phyloP scores from a whole-genome alignment of 2,329 filamentous ascomycete species.

The Ophiobolus disseminans region DNA sequence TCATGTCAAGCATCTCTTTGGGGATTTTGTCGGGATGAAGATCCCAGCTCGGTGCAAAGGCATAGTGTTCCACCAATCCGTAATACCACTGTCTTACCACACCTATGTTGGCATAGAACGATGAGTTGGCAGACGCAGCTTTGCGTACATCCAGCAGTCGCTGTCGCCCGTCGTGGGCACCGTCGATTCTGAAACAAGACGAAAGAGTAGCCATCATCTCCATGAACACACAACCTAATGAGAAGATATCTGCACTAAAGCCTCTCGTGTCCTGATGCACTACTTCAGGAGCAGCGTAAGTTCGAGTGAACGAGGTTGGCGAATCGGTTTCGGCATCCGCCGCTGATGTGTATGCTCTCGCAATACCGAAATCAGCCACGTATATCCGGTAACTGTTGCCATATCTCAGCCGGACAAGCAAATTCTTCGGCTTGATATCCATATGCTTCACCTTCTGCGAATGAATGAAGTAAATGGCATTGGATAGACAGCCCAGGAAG shows the following conservation, averaged over 20 bases:
- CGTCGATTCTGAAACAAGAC: no score
- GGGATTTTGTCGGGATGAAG: no score
- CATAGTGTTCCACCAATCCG: not conserved
- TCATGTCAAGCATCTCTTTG: no score
- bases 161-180: not conserved
- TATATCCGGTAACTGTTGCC: conserved; percentile 19
- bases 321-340: not conserved
- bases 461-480: conserved; percentile 24
- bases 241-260: conserved; percentile 28
- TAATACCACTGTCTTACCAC: not conserved
- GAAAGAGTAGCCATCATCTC: conserved; percentile 20
- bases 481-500: conserved; percentile 18
- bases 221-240: conserved; percentile 30
- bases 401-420: conserved; percentile 18
- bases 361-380: conserved; percentile 32
- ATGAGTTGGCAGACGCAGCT: not conserved
- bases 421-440: conserved; percentile 35
- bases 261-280: conserved; percentile 18
- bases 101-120: not conserved
- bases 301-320: not conserved
- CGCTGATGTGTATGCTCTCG: conserved; percentile 21
- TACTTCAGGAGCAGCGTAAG: not conserved
- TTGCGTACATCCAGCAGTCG: not conserved
- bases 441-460: conserved; percentile 23
- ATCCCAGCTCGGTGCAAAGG: no score